Evolutionary conservation across 2,329 filamentous ascomycete genomes (phyloP).

Genomic region (Calonectria multiphialidica): DNA sequence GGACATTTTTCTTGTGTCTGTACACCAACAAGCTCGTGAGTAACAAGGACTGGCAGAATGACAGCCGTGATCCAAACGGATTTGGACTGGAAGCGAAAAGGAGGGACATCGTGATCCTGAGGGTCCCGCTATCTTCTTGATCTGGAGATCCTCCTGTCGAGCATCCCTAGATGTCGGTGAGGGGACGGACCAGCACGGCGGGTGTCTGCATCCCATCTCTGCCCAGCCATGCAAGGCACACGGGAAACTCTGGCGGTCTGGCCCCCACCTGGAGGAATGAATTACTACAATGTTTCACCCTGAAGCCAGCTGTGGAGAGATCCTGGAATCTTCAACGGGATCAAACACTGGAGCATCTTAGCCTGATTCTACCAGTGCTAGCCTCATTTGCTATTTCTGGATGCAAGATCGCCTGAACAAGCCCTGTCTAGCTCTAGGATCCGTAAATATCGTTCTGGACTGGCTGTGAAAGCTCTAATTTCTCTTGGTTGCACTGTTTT

Average conservation of each 20-base stretch:
- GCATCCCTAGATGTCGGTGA: slow-evolving; percentile 22
- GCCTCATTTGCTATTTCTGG: slow-evolving; percentile 40
- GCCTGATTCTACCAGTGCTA: not conserved
- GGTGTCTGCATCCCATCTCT: slow-evolving; percentile 32
- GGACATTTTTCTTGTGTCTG: slow-evolving; percentile 55
- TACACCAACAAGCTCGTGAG: slow-evolving; percentile 53
- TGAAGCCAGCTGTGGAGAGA: slow-evolving; percentile 9
- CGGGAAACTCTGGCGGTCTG: slow-evolving; percentile 21
- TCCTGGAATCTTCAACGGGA: slow-evolving; percentile 20
- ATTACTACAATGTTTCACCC: slow-evolving; percentile 15
- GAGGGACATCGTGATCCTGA: slow-evolving; percentile 4
- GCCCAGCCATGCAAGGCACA: slow-evolving; percentile 21
- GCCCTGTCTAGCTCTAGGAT: not conserved
- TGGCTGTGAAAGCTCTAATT: slow-evolving; percentile 25
- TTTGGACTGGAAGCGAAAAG: slow-evolving; percentile 9
- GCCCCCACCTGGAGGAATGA: not conserved
- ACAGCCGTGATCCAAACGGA: slow-evolving; percentile 33
- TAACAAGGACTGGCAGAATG: slow-evolving; percentile 44
- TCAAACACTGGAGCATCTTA: slow-evolving; percentile 27
- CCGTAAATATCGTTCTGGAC: not conserved
- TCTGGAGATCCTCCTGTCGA: slow-evolving; percentile 28
- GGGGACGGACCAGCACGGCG: slow-evolving; percentile 32
- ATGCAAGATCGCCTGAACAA: slow-evolving; percentile 42
- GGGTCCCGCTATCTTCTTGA: slow-evolving; percentile 29
- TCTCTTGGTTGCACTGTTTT: slow-evolving; percentile 39